Evolutionary conservation across 2,329 filamentous ascomycete genomes (phyloP).

Genomic region (Aureobasidium namibiae): DNA sequence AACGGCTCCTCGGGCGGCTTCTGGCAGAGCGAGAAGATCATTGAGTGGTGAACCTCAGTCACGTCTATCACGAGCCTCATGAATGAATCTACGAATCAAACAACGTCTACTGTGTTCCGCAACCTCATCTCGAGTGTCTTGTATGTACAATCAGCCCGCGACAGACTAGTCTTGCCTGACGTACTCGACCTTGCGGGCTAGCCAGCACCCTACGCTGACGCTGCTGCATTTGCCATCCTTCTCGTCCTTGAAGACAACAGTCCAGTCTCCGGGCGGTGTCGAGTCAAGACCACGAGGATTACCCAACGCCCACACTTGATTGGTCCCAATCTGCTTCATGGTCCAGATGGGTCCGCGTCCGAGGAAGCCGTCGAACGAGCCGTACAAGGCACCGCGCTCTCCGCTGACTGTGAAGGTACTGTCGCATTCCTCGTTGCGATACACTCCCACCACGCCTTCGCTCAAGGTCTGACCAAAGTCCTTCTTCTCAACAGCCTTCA

Average conservation of each 20-base stretch:
- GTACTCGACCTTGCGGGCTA: slow-evolving; percentile 27
- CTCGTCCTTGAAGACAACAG: slow-evolving; percentile 27
- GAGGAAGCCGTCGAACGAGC: slow-evolving; percentile 35
- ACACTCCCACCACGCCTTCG: slow-evolving; percentile 23
- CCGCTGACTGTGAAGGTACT: slow-evolving; percentile 31
- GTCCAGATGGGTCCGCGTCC: slow-evolving; percentile 31
- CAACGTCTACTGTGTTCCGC: too few species aligned
- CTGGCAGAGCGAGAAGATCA: slow-evolving; percentile 27
- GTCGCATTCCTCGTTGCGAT: slow-evolving; percentile 30
- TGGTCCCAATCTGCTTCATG: slow-evolving; percentile 32
- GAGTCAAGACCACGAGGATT: slow-evolving; percentile 36
- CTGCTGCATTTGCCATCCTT: slow-evolving; percentile 18
- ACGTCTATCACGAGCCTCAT: too few species aligned
- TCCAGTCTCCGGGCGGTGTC: slow-evolving; percentile 37
- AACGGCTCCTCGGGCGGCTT: slow-evolving; percentile 26
- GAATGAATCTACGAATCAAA: too few species aligned
- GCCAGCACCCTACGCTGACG: slow-evolving; percentile 34
- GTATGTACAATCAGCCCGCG: too few species aligned
- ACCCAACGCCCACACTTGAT: slow-evolving; percentile 31
- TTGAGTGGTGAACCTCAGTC: slow-evolving; percentile 21
- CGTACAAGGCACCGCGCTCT: slow-evolving; percentile 33
- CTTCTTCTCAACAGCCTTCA: slow-evolving; percentile 15
- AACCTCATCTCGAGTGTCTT: too few species aligned
- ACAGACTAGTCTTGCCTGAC: neutral
- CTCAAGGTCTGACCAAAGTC: neutral